Conservation (phyloP, 2,329 filamentous ascomycete genomes). For the Trichoderma cornu-damae region DNA sequence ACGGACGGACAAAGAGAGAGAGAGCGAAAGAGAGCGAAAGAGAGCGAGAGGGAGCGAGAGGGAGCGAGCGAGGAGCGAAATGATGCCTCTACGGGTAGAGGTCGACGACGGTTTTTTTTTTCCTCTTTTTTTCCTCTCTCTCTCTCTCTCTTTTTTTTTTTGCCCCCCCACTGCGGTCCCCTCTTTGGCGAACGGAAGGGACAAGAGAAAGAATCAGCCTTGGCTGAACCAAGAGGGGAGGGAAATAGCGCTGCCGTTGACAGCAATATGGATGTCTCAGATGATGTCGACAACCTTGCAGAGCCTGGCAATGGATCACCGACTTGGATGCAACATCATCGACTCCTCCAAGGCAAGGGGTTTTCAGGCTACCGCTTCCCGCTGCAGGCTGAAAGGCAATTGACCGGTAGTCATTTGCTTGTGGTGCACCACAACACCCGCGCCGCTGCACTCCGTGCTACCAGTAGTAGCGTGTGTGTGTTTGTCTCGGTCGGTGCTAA, state of each 20-base stretch:
- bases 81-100: neutral
- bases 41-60: no score
- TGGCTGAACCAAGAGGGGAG: slow-evolving; percentile 16
- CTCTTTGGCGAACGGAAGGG: neutral
- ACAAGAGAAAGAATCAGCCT: slow-evolving; percentile 8
- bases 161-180: neutral
- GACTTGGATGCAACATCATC: slow-evolving; percentile 14
- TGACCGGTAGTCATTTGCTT: slow-evolving; percentile 1
- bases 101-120: neutral
- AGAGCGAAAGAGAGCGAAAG: no score
- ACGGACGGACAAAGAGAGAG: no score
- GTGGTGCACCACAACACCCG: neutral
- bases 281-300: slow-evolving; percentile 15
- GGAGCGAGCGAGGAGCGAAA: neutral
- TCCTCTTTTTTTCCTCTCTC: neutral
- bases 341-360: slow-evolving; percentile 3
- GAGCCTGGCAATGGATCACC: slow-evolving; percentile 10
- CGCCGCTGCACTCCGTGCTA: slow-evolving; percentile 8
- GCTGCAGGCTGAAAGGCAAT: slow-evolving; percentile 3
- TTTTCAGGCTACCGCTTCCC: slow-evolving; percentile 3
- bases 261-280: slow-evolving; percentile 14
- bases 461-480: neutral
- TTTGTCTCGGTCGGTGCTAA: slow-evolving; percentile 1
- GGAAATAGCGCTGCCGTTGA: slow-evolving; percentile 9
- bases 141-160: no score